Evolutionary conservation across 768 basidiomycete genomes (phyloP).

Genomic region (Leucogyrophana mollusca): DNA sequence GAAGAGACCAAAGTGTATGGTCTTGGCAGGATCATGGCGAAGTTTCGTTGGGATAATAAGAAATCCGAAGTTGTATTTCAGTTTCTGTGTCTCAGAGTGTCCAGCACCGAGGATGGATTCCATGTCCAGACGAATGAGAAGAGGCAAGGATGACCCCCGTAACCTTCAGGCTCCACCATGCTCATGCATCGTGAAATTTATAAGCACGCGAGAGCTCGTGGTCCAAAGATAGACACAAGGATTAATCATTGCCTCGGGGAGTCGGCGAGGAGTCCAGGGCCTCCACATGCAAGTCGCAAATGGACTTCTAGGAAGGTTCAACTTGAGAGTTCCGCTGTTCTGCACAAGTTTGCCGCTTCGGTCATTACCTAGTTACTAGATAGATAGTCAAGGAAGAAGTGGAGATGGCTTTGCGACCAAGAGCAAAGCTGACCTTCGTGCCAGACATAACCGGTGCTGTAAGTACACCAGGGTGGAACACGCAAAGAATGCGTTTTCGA

Average conservation of each 20-base stretch:
- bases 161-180: background rate
- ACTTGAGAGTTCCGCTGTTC: too few species aligned
- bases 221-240: background rate
- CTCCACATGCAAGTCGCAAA: background rate
- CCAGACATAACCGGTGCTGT: too few species aligned
- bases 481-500: too few species aligned
- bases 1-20: slow-evolving; percentile 34
- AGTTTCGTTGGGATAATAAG: slow-evolving; percentile 44
- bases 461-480: too few species aligned
- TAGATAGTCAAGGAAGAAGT: too few species aligned
- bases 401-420: too few species aligned
- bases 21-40: slow-evolving; percentile 38
- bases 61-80: slow-evolving; percentile 38
- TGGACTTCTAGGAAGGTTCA: too few species aligned
- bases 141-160: background rate
- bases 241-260: slow-evolving; percentile 2
- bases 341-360: too few species aligned
- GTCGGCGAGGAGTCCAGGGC: background rate
- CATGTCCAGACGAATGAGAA: background rate
- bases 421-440: too few species aligned
- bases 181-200: too few species aligned
- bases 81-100: background rate
- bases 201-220: background rate
- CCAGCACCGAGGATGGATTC: background rate
- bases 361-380: too few species aligned